phyloP scores from a whole-genome alignment of 768 basidiomycete genomes.

The Russula dissimulans region DNA sequence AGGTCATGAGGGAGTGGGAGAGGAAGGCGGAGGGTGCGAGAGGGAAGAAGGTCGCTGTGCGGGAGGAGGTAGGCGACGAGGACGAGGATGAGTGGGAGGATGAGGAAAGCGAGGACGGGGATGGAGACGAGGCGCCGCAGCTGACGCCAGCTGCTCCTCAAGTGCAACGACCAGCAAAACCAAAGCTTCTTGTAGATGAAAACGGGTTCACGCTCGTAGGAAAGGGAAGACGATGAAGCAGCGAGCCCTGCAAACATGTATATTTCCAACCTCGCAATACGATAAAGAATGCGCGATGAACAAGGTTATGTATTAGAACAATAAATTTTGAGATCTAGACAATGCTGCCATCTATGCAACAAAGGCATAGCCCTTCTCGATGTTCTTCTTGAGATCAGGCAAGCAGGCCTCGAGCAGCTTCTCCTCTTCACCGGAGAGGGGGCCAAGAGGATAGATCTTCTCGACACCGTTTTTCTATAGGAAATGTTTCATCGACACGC shows the following conservation, averaged over 20 bases:
- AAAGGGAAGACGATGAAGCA: slow-evolving; percentile 32
- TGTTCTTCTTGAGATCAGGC: slow-evolving; percentile 95
- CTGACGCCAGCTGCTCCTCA: slow-evolving; percentile 34
- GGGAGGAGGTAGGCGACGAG: slow-evolving; percentile 34
- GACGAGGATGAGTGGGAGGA: slow-evolving; percentile 36
- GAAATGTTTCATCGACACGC: slow-evolving; percentile 9
- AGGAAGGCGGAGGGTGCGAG: slow-evolving; percentile 45
- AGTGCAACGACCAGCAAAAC: slow-evolving; percentile 25
- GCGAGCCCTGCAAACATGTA: slow-evolving; percentile 8
- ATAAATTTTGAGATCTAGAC: slow-evolving; percentile 11
- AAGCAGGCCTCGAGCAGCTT: slow-evolving; percentile 78
- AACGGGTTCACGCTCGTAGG: slow-evolving; percentile 85
- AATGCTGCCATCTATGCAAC: slow-evolving; percentile 30
- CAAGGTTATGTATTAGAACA: slow-evolving; percentile 9
- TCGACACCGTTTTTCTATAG: slow-evolving; percentile 73
- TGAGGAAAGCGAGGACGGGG: slow-evolving; percentile 32
- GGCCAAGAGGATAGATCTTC: slow-evolving; percentile 82
- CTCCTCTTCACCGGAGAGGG: slow-evolving; percentile 73
- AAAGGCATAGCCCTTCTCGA: slow-evolving; percentile 86
- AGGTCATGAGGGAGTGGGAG: slow-evolving; percentile 54
- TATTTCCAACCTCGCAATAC: slow-evolving; percentile 1
- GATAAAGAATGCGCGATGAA: neutral
- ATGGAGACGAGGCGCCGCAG: slow-evolving; percentile 45
- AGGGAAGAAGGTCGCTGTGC: slow-evolving; percentile 46
- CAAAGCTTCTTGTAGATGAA: slow-evolving; percentile 74